phyloP scores from a whole-genome alignment of 2,329 filamentous ascomycete species.

The Emydomyces testavorans region DNA sequence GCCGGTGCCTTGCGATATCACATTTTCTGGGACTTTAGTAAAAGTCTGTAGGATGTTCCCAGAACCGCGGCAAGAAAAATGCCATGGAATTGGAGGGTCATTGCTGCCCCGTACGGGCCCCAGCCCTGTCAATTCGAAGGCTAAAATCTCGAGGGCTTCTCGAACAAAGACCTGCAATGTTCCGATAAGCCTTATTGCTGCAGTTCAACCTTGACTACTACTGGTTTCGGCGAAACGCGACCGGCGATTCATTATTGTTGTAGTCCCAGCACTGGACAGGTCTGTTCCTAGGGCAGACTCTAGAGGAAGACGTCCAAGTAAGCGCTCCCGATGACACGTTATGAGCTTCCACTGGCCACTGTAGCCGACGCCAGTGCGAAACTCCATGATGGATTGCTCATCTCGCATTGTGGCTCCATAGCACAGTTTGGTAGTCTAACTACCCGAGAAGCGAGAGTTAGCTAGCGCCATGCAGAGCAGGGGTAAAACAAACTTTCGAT shows the following conservation, averaged over 20 bases:
- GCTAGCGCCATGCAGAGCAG: conserved; percentile 1
- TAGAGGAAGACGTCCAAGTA: not conserved
- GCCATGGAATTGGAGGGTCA: no score
- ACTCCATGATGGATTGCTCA: not conserved
- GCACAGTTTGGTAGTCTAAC: not conserved
- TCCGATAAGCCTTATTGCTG: not conserved
- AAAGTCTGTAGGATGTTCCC: no score
- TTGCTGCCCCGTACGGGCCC: no score
- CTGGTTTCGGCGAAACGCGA: not conserved
- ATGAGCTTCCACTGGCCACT: not conserved
- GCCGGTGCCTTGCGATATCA: no score
- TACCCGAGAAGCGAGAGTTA: not conserved
- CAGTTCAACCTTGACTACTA: not conserved
- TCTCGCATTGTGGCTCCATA: not conserved
- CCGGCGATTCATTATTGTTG: not conserved
- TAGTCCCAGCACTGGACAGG: no score
- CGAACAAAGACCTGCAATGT: not conserved
- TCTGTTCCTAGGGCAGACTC: no score
- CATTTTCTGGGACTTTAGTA: no score
- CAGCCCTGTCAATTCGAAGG: no score
- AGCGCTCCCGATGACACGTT: not conserved
- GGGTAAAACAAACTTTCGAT: not conserved
- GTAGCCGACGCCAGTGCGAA: not conserved
- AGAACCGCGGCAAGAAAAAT: no score
- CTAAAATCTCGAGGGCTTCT: no score